A percentile compares a stretch with the other conserved stretches of the same genome.
Evolutionary conservation across 495 filamentous ascomycete genomes (phyloP).

Genomic region (Pyrenula massariospora): DNA sequence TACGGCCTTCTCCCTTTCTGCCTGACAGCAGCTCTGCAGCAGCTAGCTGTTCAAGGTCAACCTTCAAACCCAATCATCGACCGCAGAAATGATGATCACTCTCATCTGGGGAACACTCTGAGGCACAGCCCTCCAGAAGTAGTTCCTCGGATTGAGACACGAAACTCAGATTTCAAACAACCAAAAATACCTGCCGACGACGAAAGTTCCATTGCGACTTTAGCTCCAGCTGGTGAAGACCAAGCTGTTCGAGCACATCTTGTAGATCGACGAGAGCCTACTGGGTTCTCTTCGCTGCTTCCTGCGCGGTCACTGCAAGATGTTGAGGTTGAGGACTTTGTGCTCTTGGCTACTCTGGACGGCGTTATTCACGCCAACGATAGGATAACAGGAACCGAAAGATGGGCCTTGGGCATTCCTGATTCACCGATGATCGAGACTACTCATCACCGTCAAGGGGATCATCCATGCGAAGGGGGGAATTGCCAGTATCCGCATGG

Average conservation of each 20-base stretch:
- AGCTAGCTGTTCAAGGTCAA: conserved; percentile 11
- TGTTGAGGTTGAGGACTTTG: conserved; percentile 99
- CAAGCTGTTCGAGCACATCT: conserved; percentile 75
- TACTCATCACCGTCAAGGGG: conserved; percentile 64
- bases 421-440: conserved; percentile 85
- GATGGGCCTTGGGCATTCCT: conserved; percentile 69
- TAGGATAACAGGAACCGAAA: conserved; percentile 67
- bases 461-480: conserved; percentile 25
- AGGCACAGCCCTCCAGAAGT: neutral
- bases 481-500: conserved; percentile 21
- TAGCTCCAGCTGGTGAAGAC: conserved; percentile 70
- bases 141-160: conserved; percentile 5
- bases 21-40: neutral
- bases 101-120: conserved; percentile 1
- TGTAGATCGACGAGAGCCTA: conserved; percentile 49
- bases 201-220: conserved; percentile 88
- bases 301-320: conserved; percentile 92
- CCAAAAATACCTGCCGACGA: conserved; percentile 44
- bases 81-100: conserved; percentile 19
- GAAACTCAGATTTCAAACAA: conserved; percentile 22
- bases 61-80: conserved; percentile 10
- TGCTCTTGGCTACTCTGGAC: conserved; percentile 98
- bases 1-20: neutral
- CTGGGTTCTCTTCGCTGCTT: conserved; percentile 67
- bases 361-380: conserved; percentile 90